phyloP scores from a whole-genome alignment of 2,329 filamentous ascomycete species.

The Cladosporium sp. region DNA sequence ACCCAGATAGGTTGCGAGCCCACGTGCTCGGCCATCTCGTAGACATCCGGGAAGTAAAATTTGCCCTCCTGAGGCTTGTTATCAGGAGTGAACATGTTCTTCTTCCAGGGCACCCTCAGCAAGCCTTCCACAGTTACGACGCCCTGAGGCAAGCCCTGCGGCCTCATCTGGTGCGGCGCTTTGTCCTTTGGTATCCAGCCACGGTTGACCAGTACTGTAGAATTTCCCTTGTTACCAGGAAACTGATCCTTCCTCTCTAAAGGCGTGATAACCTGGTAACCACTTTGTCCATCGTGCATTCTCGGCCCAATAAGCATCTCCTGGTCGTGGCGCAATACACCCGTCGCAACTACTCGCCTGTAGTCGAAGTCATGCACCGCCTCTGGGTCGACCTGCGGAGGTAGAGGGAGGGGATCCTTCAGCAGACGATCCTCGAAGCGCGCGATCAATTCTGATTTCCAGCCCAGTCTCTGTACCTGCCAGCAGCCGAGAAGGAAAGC shows the following conservation, averaged over 20 bases:
- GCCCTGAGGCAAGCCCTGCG: conserved; percentile 62
- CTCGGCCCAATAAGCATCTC: conserved; percentile 96
- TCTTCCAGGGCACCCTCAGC: conserved; percentile 86
- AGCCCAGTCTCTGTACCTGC: conserved; percentile 88
- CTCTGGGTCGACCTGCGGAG: conserved; percentile 74
- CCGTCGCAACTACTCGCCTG: conserved; percentile 72
- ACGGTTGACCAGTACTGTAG: conserved; percentile 73
- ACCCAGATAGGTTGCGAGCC: conserved; percentile 90
- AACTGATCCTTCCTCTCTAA: conserved; percentile 63
- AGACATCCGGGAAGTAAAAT: conserved; percentile 94
- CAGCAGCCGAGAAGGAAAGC: conserved; percentile 88
- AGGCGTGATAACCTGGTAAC: conserved; percentile 88
- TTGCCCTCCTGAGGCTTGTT: conserved; percentile 79
- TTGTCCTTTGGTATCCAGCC: conserved; percentile 87
- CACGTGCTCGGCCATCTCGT: conserved; percentile 79
- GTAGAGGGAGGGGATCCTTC: conserved; percentile 78
- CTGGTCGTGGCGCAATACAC: conserved; percentile 75
- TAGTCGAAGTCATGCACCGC: conserved; percentile 89
- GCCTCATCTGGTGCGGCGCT: conserved; percentile 58
- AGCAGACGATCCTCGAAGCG: conserved; percentile 89
- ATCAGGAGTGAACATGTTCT: conserved; percentile 94
- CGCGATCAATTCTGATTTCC: conserved; percentile 91
- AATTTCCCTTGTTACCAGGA: conserved; percentile 43
- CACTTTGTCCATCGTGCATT: conserved; percentile 82
- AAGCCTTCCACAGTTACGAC: conserved; percentile 79